These are phyloP conservation scores for Flaveria ramosissima DNA, from an alignment of 129 eudicot genomes.

Conservation along the genomic window DNA sequence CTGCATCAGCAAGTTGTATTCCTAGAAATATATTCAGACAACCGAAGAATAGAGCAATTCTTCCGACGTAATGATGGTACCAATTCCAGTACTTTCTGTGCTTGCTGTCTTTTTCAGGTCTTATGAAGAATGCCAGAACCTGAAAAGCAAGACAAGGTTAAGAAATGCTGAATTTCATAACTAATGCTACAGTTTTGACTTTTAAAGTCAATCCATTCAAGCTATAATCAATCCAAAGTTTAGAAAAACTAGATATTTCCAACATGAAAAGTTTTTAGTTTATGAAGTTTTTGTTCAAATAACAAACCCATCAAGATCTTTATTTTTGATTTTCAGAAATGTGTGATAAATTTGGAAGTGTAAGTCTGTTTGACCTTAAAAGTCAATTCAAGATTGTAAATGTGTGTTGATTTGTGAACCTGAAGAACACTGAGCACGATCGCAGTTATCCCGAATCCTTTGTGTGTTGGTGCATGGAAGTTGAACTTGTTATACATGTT, in stretches of 20 bases:
- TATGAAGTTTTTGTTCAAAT: not conserved
- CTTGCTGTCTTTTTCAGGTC: conserved; percentile 81
- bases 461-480: conserved; percentile 61
- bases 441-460: conserved; percentile 73
- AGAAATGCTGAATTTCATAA: not conserved
- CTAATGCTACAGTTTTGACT: conserved; percentile 15
- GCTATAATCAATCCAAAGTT: not conserved
- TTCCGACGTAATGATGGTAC: conserved; percentile 80
- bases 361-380: conserved; percentile 15
- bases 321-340: not conserved
- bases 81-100: conserved; percentile 72
- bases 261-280: not conserved
- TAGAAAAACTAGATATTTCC: not conserved
- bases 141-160: conserved; percentile 31
- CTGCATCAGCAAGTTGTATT: conserved; percentile 70
- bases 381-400: not conserved
- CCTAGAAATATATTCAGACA: conserved; percentile 75
- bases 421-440: conserved; percentile 74
- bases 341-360: not conserved
- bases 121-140: conserved; percentile 73
- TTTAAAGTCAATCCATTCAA: not conserved
- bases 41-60: conserved; percentile 72
- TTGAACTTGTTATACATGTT: conserved; percentile 51
- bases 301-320: not conserved
- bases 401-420: conserved; percentile 38